These are phyloP conservation scores for Annulohypoxylon truncatum DNA, from an alignment of 2,329 filamentous ascomycete genomes.

Conservation along the genomic window DNA sequence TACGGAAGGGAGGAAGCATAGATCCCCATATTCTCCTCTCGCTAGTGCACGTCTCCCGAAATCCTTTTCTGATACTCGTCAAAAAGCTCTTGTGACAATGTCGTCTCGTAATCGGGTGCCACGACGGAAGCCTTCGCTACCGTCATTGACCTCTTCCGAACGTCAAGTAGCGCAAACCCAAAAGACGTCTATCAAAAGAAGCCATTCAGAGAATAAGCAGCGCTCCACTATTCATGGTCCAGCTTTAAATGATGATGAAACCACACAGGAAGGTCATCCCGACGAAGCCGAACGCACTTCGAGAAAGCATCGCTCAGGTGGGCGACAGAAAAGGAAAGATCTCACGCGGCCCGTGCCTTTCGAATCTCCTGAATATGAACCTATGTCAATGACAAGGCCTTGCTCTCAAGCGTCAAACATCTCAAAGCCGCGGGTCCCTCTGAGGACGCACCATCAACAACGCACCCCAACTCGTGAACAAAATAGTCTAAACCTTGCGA, in stretches of 20 bases:
- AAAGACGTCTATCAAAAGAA: neutral
- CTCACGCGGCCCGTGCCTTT: conserved; percentile 15
- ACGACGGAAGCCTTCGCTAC: neutral
- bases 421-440: conserved; percentile 36
- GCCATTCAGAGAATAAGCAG: neutral
- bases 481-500: conserved; percentile 21
- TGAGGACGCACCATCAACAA: neutral
- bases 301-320: neutral
- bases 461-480: conserved; percentile 31
- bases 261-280: conserved; percentile 7
- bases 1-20: neutral
- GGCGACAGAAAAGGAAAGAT: conserved; percentile 5
- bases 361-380: neutral
- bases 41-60: conserved; percentile 24
- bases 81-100: conserved; percentile 29
- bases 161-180: neutral
- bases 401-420: conserved; percentile 45
- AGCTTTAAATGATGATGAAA: neutral
- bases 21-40: conserved; percentile 5
- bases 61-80: conserved; percentile 21
- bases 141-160: conserved; percentile 1
- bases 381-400: conserved; percentile 4
- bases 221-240: neutral
- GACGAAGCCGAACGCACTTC: neutral
- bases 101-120: conserved; percentile 7